A percentile compares a stretch with the other conserved stretches of the same genome.
Evolutionary conservation across 1,284 basidiomycete genomes (phyloP).

Genomic region (Bondarzewia mesenterica): DNA sequence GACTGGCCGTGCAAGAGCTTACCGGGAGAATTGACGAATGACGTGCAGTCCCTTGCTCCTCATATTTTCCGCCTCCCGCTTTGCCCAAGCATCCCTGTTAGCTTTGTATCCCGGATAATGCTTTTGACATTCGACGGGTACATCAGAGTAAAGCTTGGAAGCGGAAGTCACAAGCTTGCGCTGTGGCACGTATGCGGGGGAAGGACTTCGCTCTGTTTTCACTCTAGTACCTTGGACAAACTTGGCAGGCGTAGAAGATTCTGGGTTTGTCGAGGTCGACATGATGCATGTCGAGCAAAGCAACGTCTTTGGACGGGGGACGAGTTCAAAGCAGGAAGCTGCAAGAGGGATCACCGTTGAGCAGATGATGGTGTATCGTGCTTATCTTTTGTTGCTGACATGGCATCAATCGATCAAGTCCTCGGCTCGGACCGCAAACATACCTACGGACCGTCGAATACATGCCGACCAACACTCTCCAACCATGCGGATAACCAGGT

Average conservation of each 20-base stretch:
- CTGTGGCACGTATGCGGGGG: conserved; percentile 11
- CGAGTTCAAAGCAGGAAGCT: too few species aligned
- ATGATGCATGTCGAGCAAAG: neutral
- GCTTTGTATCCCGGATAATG: conserved; percentile 9
- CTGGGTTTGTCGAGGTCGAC: neutral
- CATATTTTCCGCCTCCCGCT: conserved; percentile 14
- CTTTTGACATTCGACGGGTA: conserved; percentile 17
- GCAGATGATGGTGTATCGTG: too few species aligned
- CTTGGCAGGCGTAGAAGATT: neutral
- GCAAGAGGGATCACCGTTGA: too few species aligned
- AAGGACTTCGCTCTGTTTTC: conserved; percentile 20
- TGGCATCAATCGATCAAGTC: too few species aligned
- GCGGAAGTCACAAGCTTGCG: conserved; percentile 16
- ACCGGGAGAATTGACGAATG: conserved; percentile 17
- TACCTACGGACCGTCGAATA: neutral
- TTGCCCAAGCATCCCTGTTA: conserved; percentile 15
- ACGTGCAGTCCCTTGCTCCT: conserved; percentile 11
- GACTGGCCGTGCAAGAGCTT: neutral
- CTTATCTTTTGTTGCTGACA: too few species aligned
- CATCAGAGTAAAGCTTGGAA: conserved; percentile 15
- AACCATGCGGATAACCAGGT: neutral
- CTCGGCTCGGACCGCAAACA: too few species aligned
- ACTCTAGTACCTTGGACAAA: conserved; percentile 5
- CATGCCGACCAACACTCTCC: neutral
- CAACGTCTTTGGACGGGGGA: neutral